These are phyloP conservation scores for Spongospora subterranea DNA, from an alignment of 208 protist species.

Conservation along the genomic window DNA sequence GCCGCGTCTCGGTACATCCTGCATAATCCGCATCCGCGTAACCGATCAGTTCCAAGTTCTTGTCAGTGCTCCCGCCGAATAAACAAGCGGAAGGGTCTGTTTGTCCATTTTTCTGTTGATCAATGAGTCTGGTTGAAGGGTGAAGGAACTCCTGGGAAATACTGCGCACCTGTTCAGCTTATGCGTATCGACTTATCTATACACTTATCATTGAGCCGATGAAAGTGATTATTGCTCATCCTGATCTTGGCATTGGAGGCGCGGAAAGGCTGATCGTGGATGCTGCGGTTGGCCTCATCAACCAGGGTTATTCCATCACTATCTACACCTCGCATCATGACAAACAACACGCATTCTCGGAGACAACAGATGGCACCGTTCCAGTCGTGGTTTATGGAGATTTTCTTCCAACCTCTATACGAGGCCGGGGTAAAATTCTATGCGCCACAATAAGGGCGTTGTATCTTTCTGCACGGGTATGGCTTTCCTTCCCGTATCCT, in stretches of 20 bases:
- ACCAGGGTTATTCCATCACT: slow-evolving; percentile 78
- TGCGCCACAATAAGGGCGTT: not conserved
- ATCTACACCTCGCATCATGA: slow-evolving; percentile 94
- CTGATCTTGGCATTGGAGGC: slow-evolving; percentile 87
- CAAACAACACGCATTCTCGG: slow-evolving; percentile 85
- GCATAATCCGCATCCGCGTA: too few relatives aligned
- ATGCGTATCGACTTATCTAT: too few relatives aligned
- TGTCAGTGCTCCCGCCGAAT: too few relatives aligned
- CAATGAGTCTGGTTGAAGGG: too few relatives aligned
- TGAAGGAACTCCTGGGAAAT: too few relatives aligned
- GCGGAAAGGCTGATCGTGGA: slow-evolving; percentile 96
- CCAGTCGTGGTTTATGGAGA: slow-evolving; percentile 82
- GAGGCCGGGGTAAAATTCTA: slow-evolving; percentile 50
- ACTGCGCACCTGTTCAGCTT: too few relatives aligned
- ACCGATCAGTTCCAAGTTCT: too few relatives aligned
- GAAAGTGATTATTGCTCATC: slow-evolving; percentile 89
- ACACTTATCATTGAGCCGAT: slow-evolving; percentile 56
- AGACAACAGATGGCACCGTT: slow-evolving; percentile 88
- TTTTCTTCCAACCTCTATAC: slow-evolving; percentile 75
- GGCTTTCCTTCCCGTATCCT: not conserved
- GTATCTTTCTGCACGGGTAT: slow-evolving; percentile 13
- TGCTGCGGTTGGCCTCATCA: slow-evolving; percentile 84
- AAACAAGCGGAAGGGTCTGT: too few relatives aligned
- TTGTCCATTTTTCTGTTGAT: too few relatives aligned
- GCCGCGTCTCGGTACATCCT: too few relatives aligned